Conservation (phyloP, 2,329 filamentous ascomycete species). For the Xylariaceae sp. region DNA sequence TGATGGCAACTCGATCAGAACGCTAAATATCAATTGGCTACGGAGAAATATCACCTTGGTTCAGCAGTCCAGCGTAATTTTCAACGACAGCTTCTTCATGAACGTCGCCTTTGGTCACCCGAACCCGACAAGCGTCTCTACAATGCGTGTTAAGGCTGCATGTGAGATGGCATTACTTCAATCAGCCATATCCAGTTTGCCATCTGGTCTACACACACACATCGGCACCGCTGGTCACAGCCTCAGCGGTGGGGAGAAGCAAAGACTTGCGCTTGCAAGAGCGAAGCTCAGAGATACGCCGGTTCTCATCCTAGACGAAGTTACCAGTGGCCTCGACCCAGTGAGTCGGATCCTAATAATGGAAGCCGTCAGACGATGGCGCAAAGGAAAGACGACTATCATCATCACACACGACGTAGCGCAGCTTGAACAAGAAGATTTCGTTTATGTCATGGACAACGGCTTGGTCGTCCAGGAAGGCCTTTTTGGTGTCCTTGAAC, state of each 20-base stretch:
- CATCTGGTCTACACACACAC: slow-evolving; percentile 65
- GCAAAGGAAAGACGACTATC: slow-evolving; percentile 78
- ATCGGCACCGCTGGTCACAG: slow-evolving; percentile 66
- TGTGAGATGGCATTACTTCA: slow-evolving; percentile 67
- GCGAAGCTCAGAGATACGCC: slow-evolving; percentile 73
- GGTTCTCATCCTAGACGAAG: slow-evolving; percentile 82
- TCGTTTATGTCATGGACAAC: slow-evolving; percentile 73
- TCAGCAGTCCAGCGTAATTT: slow-evolving; percentile 77
- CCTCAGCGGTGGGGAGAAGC: slow-evolving; percentile 81
- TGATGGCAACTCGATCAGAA: slow-evolving; percentile 60
- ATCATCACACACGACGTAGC: slow-evolving; percentile 88
- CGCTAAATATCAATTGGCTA: slow-evolving; percentile 66
- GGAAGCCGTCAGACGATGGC: slow-evolving; percentile 72
- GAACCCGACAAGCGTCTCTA: slow-evolving; percentile 44
- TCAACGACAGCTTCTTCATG: slow-evolving; percentile 71
- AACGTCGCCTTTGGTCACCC: slow-evolving; percentile 73
- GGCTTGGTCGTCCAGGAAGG: slow-evolving; percentile 68
- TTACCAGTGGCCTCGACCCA: slow-evolving; percentile 82
- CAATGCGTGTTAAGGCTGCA: slow-evolving; percentile 56
- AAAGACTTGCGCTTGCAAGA: slow-evolving; percentile 75
- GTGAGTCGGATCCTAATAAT: slow-evolving; percentile 64
- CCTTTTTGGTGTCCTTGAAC: slow-evolving; percentile 50
- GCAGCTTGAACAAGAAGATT: slow-evolving; percentile 69
- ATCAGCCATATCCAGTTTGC: slow-evolving; percentile 62
- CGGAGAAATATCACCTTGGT: slow-evolving; percentile 74